These are phyloP conservation scores for Wolfiporia cocos DNA, from an alignment of 1,284 basidiomycete species.

Conservation along the genomic window DNA sequence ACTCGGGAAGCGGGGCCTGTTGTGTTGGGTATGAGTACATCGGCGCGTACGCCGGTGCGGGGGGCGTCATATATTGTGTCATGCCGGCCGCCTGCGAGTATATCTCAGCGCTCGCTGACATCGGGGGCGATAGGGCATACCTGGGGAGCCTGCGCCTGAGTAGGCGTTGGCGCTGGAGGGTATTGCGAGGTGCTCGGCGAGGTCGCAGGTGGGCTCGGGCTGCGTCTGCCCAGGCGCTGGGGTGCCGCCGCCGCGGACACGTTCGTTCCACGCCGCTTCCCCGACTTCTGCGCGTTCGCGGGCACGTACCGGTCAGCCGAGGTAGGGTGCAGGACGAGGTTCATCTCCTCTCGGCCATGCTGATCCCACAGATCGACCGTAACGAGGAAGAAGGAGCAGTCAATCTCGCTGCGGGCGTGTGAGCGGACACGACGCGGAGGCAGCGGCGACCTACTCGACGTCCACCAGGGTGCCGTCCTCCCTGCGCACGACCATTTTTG, in stretches of 20 bases:
- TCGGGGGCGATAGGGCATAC: too few species aligned
- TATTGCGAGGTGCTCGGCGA: slow-evolving; percentile 12
- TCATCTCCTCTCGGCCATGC: slow-evolving; percentile 76
- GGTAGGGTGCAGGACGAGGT: slow-evolving; percentile 81
- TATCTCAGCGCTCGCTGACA: too few species aligned
- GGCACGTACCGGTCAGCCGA: slow-evolving; percentile 67
- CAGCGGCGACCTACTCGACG: slow-evolving; percentile 56
- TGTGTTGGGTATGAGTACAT: slow-evolving; percentile 33
- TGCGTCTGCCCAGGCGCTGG: slow-evolving; percentile 19
- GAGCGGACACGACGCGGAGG: slow-evolving; percentile 11
- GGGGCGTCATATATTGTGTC: slow-evolving; percentile 31
- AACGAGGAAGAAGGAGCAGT: slow-evolving; percentile 81
- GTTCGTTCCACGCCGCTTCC: slow-evolving; percentile 32
- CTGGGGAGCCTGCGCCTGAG: slow-evolving; percentile 17
- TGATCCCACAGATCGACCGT: slow-evolving; percentile 86
- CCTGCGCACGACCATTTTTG: slow-evolving; percentile 67
- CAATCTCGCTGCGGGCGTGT: slow-evolving; percentile 56
- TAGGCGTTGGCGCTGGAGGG: slow-evolving; percentile 11
- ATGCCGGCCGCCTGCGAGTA: slow-evolving; percentile 24
- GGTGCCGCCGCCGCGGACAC: slow-evolving; percentile 16
- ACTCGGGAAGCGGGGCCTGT: slow-evolving; percentile 27
- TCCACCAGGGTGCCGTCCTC: slow-evolving; percentile 68
- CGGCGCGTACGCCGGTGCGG: slow-evolving; percentile 35
- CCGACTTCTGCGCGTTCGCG: slow-evolving; percentile 45
- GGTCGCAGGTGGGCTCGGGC: slow-evolving; percentile 13